Percentiles rank a stretch among this genome's conserved stretches.
phyloP scores from a whole-genome alignment of 257 asterid species.

The Perilla frutescens region DNA sequence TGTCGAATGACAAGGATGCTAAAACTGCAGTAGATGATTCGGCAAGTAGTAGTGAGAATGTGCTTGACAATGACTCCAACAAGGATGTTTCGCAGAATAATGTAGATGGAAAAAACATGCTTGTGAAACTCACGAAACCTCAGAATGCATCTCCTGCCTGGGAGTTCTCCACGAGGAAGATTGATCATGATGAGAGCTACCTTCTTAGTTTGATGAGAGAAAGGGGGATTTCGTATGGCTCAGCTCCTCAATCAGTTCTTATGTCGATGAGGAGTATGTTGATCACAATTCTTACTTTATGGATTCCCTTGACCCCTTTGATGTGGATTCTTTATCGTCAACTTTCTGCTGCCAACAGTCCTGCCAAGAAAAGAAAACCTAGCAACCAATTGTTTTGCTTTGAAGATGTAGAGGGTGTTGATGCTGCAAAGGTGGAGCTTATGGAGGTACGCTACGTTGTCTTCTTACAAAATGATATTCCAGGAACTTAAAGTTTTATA shows the following conservation, averaged over 20 bases:
- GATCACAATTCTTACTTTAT: slow-evolving; percentile 73
- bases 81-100: slow-evolving; percentile 29
- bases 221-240: slow-evolving; percentile 69
- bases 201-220: slow-evolving; percentile 94
- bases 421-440: slow-evolving; percentile 89
- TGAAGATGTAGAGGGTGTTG: slow-evolving; percentile 96
- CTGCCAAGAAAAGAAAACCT: slow-evolving; percentile 71
- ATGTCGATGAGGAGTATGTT: slow-evolving; percentile 70
- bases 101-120: slow-evolving; percentile 34
- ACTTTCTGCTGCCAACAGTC: slow-evolving; percentile 82
- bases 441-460: slow-evolving; percentile 76
- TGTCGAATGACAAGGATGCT: slow-evolving; percentile 32
- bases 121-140: slow-evolving; percentile 43
- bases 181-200: slow-evolving; percentile 87
- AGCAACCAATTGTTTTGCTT: slow-evolving; percentile 70
- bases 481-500: slow-evolving; percentile 5
- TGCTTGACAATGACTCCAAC: slow-evolving; percentile 33
- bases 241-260: slow-evolving; percentile 87
- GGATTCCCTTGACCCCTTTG: slow-evolving; percentile 93
- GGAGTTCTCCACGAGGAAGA: slow-evolving; percentile 88
- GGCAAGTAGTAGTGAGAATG: slow-evolving; percentile 27
- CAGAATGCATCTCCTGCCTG: slow-evolving; percentile 54
- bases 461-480: background rate
- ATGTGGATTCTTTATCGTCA: slow-evolving; percentile 95
- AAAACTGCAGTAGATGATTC: slow-evolving; percentile 35